These are phyloP conservation scores for Vavraia culicis DNA, from an alignment of 371 early-diverging fungal genomes.

Conservation along the genomic window DNA sequence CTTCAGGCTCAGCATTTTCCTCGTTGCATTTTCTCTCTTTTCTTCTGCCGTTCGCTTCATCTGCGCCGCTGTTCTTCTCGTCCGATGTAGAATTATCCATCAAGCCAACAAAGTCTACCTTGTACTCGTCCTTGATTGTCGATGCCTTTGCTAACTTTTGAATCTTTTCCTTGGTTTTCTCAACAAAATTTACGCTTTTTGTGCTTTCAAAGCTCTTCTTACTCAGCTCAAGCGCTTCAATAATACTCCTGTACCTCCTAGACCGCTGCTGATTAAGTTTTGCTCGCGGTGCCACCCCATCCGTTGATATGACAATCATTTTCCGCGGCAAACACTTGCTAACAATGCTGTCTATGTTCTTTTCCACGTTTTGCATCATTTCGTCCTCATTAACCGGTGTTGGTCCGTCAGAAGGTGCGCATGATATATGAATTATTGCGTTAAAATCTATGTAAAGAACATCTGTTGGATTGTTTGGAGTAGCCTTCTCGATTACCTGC, in stretches of 20 bases:
- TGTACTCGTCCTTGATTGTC: background rate
- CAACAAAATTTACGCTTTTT: too few relatives aligned
- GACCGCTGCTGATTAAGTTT: constrained; percentile 97
- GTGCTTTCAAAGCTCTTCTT: background rate
- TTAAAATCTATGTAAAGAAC: constrained; percentile 95
- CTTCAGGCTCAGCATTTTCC: constrained; percentile 48
- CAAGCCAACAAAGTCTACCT: too few relatives aligned
- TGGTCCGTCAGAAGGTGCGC: constrained; percentile 49
- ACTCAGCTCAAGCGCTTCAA: constrained; percentile 44
- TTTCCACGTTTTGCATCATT: constrained; percentile 65
- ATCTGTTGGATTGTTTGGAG: constrained; percentile 80
- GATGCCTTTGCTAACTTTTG: too few relatives aligned
- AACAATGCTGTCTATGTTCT: constrained; percentile 67
- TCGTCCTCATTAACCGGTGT: constrained; percentile 49
- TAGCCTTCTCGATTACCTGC: constrained; percentile 49
- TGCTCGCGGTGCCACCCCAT: constrained; percentile 95
- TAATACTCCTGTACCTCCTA: constrained; percentile 77
- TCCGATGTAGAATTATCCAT: too few relatives aligned
- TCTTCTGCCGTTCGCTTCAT: too few relatives aligned
- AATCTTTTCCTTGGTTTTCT: too few relatives aligned
- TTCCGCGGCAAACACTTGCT: constrained; percentile 68
- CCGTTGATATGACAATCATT: constrained; percentile 79
- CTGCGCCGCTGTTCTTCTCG: too few relatives aligned
- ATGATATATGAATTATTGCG: constrained; percentile 92
- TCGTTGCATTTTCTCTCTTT: constrained; percentile 30